Percentiles rank a stretch among this genome's conserved stretches.
Conservation (phyloP, 257 asterid species). For the Nicotiana obtusifolia region DNA sequence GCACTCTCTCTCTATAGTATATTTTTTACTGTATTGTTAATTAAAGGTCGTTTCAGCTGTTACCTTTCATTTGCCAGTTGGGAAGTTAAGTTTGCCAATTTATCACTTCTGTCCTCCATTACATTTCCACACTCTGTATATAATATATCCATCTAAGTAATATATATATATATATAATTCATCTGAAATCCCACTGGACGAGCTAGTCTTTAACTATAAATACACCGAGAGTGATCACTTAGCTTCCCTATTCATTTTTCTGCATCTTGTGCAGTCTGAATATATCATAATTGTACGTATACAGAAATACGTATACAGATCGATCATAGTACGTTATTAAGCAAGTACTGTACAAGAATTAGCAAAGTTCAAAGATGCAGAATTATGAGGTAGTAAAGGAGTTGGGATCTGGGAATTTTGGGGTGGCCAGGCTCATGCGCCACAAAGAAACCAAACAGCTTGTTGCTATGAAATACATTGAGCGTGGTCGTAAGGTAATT, state of each 20-base stretch:
- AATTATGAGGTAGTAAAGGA: conserved; percentile 57
- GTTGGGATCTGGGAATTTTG: conserved; percentile 62
- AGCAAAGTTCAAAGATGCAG: conserved; percentile 32
- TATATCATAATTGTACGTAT: no score
- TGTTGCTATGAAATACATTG: conserved; percentile 62
- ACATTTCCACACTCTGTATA: background rate
- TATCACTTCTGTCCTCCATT: background rate
- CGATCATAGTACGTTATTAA: no score
- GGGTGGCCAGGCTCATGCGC: conserved; percentile 53
- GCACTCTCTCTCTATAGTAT: no score
- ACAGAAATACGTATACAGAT: no score
- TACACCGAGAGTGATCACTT: background rate
- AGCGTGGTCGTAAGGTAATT: conserved; percentile 50
- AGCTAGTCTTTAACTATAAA: no score
- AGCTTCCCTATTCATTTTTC: background rate
- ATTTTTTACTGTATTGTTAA: background rate
- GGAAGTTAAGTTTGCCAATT: background rate
- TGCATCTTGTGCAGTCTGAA: no score
- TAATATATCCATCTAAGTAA: no score
- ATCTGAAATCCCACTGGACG: no score
- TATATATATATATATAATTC: no score
- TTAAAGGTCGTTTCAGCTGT: background rate
- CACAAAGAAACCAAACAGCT: conserved; percentile 64
- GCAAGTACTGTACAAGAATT: background rate
- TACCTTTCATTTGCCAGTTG: background rate